Base-by-base conservation (phyloP, 2,329 filamentous ascomycete genomes). In the Cercospora sp. region DNA sequence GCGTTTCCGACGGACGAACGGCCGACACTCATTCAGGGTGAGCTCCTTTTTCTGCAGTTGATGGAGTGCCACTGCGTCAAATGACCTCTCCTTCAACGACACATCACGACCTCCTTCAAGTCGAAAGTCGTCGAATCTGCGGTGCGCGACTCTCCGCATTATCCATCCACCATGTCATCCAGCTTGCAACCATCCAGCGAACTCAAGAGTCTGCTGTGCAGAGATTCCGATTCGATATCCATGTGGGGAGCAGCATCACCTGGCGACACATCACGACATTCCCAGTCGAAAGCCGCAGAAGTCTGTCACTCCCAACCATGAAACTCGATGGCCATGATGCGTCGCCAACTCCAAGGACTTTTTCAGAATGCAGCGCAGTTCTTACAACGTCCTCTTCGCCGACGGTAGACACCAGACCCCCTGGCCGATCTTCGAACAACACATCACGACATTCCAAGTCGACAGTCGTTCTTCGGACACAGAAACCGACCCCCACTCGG, bases 21-120 rank as follows among this genome's bases (percentile, higher is more conserved):
- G 53, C 23, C 53, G 53, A 57, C 53, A 57, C 53, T 57, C 53
- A 57, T 57, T 57, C 53, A 57, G 53, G 13, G 53, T 28, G 18
- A 57, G 53, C 53, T 57, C 13, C n/a, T 57, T 57, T 16, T 28
- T 57, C 53, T 28, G 53, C 53, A 57, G 53, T 8, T 23, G 28
- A 57, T 28, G 23, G 23, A 57, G 23, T 31, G 53, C n/a, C n/a
- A 48, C 45, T 20, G 45, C 45, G 36, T 42, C 36, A 3, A 42
- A 42, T 42, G 42, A 23, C 10, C 8, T 23, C 45, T 48, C 45
- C 45, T 48, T 23, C 45, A 48, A 48, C 20, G 45, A 48, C 45
- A 48, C n/a, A 48, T 48, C 45, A 48, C 45, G 45, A 48, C n/a
- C 45, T 8, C 18, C 9, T 2, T 2, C 45, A 23, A 48, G 20